Evolutionary conservation across 2,329 filamentous ascomycete species (phyloP).

Genomic region (Tricladium varicosporioides): DNA sequence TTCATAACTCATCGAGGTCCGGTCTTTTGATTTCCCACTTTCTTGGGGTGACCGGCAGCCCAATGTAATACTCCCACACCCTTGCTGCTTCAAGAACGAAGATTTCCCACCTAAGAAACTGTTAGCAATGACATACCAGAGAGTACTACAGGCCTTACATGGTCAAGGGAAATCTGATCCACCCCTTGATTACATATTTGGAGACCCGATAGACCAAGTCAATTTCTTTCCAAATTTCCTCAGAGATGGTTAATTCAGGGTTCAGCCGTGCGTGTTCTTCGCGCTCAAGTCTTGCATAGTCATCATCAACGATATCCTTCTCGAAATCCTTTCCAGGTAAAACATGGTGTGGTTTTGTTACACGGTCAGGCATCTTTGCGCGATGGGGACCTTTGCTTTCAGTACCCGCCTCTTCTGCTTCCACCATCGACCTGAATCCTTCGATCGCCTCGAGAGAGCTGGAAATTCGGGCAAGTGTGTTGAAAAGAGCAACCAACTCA

Average conservation of each 20-base stretch:
- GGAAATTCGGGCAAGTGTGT: slow-evolving; percentile 86
- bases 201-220: slow-evolving; percentile 59
- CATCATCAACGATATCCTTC: slow-evolving; percentile 38
- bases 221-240: slow-evolving; percentile 64
- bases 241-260: slow-evolving; percentile 46
- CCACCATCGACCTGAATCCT: slow-evolving; percentile 62
- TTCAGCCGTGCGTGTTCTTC: slow-evolving; percentile 23
- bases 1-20: slow-evolving; percentile 41
- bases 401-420: slow-evolving; percentile 34
- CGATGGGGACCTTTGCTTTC: slow-evolving; percentile 22
- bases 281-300: slow-evolving; percentile 40
- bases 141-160: slow-evolving; percentile 56
- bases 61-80: slow-evolving; percentile 61
- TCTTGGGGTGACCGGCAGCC: slow-evolving; percentile 55
- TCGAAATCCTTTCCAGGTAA: slow-evolving; percentile 26
- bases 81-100: slow-evolving; percentile 51
- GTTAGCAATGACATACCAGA: slow-evolving; percentile 16
- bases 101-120: slow-evolving; percentile 46
- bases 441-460: slow-evolving; percentile 74
- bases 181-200: slow-evolving; percentile 66
- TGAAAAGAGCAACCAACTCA: slow-evolving; percentile 90
- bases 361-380: slow-evolving; percentile 25
- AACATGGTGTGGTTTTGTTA: slow-evolving; percentile 43
- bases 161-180: slow-evolving; percentile 64
- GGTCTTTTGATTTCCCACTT: slow-evolving; percentile 45